A percentile compares a stretch with the other conserved stretches of the same genome.
Evolutionary conservation across 768 basidiomycete species (phyloP).

Genomic region (Trametes maxima): DNA sequence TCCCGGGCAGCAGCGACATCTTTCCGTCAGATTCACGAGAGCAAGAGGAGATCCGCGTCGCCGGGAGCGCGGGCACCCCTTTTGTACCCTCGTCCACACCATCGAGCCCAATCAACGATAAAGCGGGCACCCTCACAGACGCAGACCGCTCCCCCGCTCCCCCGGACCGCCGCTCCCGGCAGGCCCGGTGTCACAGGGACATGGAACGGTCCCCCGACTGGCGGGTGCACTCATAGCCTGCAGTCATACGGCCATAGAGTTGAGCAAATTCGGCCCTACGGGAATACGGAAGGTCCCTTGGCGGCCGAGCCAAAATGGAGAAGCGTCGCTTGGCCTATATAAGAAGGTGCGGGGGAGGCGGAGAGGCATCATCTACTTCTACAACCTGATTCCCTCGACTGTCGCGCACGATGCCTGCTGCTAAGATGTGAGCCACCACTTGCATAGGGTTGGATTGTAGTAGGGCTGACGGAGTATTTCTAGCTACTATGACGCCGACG

Average conservation of each 20-base stretch:
- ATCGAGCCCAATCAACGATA: not conserved
- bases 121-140: not conserved
- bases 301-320: constrained; percentile 8
- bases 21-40: not conserved
- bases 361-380: not conserved
- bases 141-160: not conserved
- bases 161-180: constrained; percentile 21
- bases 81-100: constrained; percentile 14
- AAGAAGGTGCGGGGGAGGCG: not conserved
- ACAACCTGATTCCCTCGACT: not conserved
- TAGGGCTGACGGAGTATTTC: not conserved
- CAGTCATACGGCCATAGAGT: constrained; percentile 17
- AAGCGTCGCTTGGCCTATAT: constrained; percentile 12
- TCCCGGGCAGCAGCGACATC: constrained; percentile 48
- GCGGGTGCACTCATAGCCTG: constrained; percentile 3
- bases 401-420: constrained; percentile 32
- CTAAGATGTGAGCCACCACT: constrained; percentile 52
- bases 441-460: not conserved
- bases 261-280: not conserved
- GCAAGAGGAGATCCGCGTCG: not conserved
- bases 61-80: constrained; percentile 3
- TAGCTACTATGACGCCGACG: constrained; percentile 65
- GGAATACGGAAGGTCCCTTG: not conserved
- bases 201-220: constrained; percentile 3
- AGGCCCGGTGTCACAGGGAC: constrained; percentile 27